phyloP scores from a whole-genome alignment of 805 yeast species.

The Sugiyamaella floridensis region DNA sequence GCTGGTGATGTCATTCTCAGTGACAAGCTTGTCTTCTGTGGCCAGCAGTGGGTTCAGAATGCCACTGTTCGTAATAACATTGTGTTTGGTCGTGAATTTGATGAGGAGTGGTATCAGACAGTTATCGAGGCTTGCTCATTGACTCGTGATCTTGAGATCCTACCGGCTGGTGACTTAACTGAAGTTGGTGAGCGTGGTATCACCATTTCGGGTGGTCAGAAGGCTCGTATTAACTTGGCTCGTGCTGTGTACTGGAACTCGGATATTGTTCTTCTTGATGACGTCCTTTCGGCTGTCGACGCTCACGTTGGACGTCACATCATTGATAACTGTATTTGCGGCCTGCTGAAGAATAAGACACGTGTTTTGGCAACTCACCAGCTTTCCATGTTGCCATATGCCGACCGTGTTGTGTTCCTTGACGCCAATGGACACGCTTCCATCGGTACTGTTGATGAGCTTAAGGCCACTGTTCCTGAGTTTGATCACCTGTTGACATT shows the following conservation, averaged over 20 bases:
- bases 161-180: constrained; percentile 70
- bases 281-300: constrained; percentile 82
- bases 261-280: constrained; percentile 67
- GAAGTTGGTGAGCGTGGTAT: constrained; percentile 90
- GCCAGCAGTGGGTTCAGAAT: constrained; percentile 81
- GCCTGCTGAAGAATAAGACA: constrained; percentile 51
- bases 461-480: constrained; percentile 38
- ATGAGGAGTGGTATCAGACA: constrained; percentile 43
- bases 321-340: constrained; percentile 60
- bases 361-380: constrained; percentile 82
- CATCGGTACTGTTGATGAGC: constrained; percentile 53
- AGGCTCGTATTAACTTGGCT: constrained; percentile 78
- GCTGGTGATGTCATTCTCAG: constrained; percentile 46
- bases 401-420: constrained; percentile 63
- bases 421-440: constrained; percentile 53
- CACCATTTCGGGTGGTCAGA: constrained; percentile 85
- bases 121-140: constrained; percentile 62
- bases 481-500: constrained; percentile 39
- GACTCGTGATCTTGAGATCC: constrained; percentile 53
- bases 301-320: constrained; percentile 78
- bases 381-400: constrained; percentile 58
- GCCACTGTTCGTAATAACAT: constrained; percentile 72
- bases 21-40: constrained; percentile 50
- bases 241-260: constrained; percentile 66
- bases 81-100: constrained; percentile 53